phyloP scores from a whole-genome alignment of 1,284 basidiomycete genomes.

The Malassezia vespertilionis region DNA sequence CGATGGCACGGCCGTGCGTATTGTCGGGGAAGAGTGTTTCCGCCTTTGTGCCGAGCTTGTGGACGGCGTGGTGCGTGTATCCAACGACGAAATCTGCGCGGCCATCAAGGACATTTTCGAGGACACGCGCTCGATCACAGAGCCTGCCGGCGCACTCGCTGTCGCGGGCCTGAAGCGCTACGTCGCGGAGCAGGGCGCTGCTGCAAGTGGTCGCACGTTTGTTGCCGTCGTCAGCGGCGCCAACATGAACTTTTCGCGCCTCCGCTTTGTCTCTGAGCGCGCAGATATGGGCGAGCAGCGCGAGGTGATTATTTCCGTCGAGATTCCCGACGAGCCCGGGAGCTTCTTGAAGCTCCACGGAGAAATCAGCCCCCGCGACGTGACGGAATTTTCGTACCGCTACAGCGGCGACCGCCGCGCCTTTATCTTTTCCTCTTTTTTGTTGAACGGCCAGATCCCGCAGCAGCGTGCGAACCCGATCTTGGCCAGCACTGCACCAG shows the following conservation, averaged over 20 bases:
- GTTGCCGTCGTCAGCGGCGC: constrained; percentile 88
- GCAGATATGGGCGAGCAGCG: constrained; percentile 90
- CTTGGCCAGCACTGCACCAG: constrained; percentile 11
- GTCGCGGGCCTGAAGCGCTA: constrained; percentile 85
- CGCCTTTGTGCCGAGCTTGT: constrained; percentile 74
- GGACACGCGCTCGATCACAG: constrained; percentile 55
- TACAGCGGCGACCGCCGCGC: constrained; percentile 55
- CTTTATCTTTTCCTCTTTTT: constrained; percentile 83
- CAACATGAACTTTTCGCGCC: constrained; percentile 96
- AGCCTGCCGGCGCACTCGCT: constrained; percentile 90
- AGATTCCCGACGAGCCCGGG: constrained; percentile 81
- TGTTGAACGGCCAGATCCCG: constrained; percentile 52
- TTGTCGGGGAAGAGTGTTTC: constrained; percentile 90
- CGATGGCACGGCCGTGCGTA: constrained; percentile 96
- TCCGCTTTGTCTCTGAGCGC: constrained; percentile 93
- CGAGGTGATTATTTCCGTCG: constrained; percentile 82
- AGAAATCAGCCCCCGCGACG: constrained; percentile 74
- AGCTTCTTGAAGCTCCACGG: constrained; percentile 81
- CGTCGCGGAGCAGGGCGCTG: constrained; percentile 66
- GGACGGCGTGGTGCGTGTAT: constrained; percentile 74
- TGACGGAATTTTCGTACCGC: constrained; percentile 96
- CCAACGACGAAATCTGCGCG: constrained; percentile 95
- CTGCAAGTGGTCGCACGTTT: constrained; percentile 73
- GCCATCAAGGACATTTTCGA: constrained; percentile 99
- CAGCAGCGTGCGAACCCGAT: constrained; percentile 8